phyloP scores from a whole-genome alignment of 306 rosid species.

The Lathyrus sativus region DNA sequence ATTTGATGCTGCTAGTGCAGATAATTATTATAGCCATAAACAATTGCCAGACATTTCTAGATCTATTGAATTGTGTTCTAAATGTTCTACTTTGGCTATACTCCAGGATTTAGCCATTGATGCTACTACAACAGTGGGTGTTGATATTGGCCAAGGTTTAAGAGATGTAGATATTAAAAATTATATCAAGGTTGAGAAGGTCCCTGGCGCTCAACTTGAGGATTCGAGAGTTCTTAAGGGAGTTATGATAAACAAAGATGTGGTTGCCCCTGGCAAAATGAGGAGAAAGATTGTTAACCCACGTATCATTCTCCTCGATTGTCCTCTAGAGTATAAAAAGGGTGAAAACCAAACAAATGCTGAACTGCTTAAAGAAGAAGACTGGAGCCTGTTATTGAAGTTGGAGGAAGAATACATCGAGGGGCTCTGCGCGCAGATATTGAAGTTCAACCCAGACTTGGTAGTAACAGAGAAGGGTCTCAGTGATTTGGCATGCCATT shows the following conservation, averaged over 20 bases:
- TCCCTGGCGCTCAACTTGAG: conserved; percentile 93
- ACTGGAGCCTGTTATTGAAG: conserved; percentile 81
- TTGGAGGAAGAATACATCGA: conserved; percentile 92
- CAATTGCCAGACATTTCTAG: conserved; percentile 7
- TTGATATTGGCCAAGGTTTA: conserved; percentile 87
- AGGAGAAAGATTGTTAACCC: conserved; percentile 92
- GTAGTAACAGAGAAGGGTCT: conserved; percentile 95
- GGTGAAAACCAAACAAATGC: conserved; percentile 98
- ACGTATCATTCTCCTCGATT: conserved; percentile 85
- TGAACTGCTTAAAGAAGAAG: conserved; percentile 86
- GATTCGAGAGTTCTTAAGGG: conserved; percentile 84
- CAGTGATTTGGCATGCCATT: conserved; percentile 96
- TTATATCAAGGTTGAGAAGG: conserved; percentile 92
- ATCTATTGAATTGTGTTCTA: conserved; percentile 21
- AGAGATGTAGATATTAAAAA: conserved; percentile 92
- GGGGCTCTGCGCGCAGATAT: conserved; percentile 79
- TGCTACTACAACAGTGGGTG: conserved; percentile 86
- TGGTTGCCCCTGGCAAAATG: conserved; percentile 93
- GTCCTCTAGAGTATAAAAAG: conserved; percentile 90
- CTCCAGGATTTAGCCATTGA: conserved; percentile 88
- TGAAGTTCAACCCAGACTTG: conserved; percentile 87
- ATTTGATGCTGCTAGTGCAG: conserved; percentile 2
- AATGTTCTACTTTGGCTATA: conserved; percentile 32
- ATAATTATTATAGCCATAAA: neutral
- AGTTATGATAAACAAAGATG: conserved; percentile 95